phyloP scores from a whole-genome alignment of 2,329 filamentous ascomycete species.

The Xylariaceae sp. region DNA sequence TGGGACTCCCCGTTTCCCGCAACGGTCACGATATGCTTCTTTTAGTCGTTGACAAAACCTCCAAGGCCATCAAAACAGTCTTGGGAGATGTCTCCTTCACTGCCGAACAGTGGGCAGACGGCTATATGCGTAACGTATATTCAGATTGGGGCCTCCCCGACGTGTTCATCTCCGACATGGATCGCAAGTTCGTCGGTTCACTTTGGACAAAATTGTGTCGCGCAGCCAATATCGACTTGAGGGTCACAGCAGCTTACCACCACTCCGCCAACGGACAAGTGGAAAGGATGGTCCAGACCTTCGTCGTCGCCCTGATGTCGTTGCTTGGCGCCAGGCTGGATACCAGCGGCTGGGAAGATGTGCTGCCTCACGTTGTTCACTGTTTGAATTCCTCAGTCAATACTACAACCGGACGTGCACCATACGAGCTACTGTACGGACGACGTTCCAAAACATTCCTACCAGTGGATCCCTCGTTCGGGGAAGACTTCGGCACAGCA shows the following conservation, averaged over 20 bases:
- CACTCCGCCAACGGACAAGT: neutral
- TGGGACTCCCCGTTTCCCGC: neutral
- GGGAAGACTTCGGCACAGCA: neutral
- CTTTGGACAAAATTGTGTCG: neutral
- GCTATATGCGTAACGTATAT: neutral
- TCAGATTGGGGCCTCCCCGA: neutral
- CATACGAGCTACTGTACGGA: neutral
- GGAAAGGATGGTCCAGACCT: neutral
- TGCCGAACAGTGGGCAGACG: neutral
- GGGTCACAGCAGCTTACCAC: neutral
- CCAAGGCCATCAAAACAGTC: neutral
- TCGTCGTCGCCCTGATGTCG: neutral
- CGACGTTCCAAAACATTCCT: neutral
- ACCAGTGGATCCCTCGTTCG: neutral
- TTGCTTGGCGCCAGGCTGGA: neutral
- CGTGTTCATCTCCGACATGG: neutral
- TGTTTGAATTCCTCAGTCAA: neutral
- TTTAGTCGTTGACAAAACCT: neutral
- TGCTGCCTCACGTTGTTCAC: neutral
- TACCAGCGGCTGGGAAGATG: neutral
- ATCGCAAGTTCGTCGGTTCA: neutral
- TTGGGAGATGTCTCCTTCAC: neutral
- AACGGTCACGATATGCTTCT: neutral
- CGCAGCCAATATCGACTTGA: neutral
- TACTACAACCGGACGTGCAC: neutral